Evolutionary conservation across 2,329 filamentous ascomycete species (phyloP).

Genomic region (Teratosphaeria viscida): DNA sequence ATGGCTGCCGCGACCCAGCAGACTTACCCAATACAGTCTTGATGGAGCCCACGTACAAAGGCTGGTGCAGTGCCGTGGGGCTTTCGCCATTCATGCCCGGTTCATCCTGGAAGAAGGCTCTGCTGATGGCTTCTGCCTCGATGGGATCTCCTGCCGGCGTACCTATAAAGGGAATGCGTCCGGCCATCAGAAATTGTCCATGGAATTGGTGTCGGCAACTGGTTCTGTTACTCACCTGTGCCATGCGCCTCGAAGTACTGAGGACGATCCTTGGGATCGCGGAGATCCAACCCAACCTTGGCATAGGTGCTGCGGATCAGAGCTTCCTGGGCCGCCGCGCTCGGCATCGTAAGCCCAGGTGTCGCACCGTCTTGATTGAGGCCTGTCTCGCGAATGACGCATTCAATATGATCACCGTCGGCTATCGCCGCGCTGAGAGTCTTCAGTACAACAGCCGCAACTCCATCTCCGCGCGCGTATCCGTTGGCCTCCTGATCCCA

Average conservation of each 20-base stretch:
- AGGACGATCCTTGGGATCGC: not conserved
- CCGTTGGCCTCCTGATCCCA: slow-evolving; percentile 15
- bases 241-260: slow-evolving; percentile 20
- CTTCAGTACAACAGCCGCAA: slow-evolving; percentile 20
- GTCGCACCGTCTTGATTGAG: slow-evolving; percentile 18
- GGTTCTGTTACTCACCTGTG: slow-evolving; percentile 7
- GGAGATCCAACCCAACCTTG: slow-evolving; percentile 13
- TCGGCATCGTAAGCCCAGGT: slow-evolving; percentile 20
- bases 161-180: slow-evolving; percentile 5
- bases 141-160: slow-evolving; percentile 24
- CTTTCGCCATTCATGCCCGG: no score
- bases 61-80: no score
- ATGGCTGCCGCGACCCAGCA: no score
- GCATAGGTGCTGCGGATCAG: not conserved
- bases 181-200: no score
- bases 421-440: slow-evolving; percentile 20
- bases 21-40: no score
- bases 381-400: slow-evolving; percentile 9
- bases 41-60: no score
- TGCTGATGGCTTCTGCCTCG: slow-evolving; percentile 18
- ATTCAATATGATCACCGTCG: slow-evolving; percentile 23
- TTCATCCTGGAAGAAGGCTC: no score
- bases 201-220: no score
- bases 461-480: slow-evolving; percentile 19
- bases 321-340: slow-evolving; percentile 12